Percentiles rank a stretch among this genome's conserved stretches.
Conservation (phyloP, 2,329 filamentous ascomycete genomes). For the Aspergillus sclerotialis region DNA sequence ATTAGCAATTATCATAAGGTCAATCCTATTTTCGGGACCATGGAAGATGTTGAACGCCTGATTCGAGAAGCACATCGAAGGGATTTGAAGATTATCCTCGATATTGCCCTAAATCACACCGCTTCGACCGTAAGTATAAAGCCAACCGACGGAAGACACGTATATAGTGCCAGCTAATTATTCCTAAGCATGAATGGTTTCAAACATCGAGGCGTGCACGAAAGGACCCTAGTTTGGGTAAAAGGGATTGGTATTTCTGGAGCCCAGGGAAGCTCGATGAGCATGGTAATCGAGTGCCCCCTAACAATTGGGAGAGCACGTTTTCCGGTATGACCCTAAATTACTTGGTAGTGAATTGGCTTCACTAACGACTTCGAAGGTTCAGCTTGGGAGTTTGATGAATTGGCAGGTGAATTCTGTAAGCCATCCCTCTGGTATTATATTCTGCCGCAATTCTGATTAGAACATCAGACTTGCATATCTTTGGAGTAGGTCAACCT, state of each 20-base stretch:
- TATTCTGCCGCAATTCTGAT: not conserved
- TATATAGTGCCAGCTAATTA: slow-evolving; percentile 21
- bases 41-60: slow-evolving; percentile 40
- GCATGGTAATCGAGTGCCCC: slow-evolving; percentile 55
- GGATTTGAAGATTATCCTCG: slow-evolving; percentile 45
- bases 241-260: slow-evolving; percentile 59
- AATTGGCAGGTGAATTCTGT: slow-evolving; percentile 59
- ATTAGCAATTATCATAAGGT: slow-evolving; percentile 47
- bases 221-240: slow-evolving; percentile 48
- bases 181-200: slow-evolving; percentile 58
- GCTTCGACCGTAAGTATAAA: slow-evolving; percentile 17
- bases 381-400: slow-evolving; percentile 51
- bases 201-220: slow-evolving; percentile 52
- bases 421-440: not conserved
- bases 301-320: slow-evolving; percentile 61
- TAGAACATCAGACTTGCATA: slow-evolving; percentile 7
- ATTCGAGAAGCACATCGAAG: slow-evolving; percentile 37
- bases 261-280: slow-evolving; percentile 41
- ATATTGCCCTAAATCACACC: slow-evolving; percentile 42
- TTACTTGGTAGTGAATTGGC: not conserved
- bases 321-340: slow-evolving; percentile 23
- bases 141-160: slow-evolving; percentile 43
- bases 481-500: slow-evolving; percentile 34
- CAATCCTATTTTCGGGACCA: slow-evolving; percentile 41
- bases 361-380: slow-evolving; percentile 4